Evolutionary conservation across 148 eudicot genomes (phyloP).

Genomic region (Agrostemma githago): DNA sequence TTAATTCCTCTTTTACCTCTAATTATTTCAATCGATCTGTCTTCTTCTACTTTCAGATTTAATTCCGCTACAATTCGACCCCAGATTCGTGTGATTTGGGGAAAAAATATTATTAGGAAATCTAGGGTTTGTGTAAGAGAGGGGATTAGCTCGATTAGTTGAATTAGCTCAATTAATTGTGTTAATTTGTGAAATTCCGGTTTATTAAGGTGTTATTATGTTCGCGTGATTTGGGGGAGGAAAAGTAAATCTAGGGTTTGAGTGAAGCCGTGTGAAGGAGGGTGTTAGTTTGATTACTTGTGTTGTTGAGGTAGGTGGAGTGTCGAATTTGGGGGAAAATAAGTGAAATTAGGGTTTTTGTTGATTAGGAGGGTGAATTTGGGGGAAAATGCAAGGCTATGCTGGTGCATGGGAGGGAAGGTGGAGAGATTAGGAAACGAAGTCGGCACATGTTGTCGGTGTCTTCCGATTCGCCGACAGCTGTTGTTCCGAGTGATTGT

Average conservation of each 20-base stretch:
- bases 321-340: not conserved
- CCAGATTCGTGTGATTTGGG: not conserved
- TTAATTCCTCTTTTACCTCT: not conserved
- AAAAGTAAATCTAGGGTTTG: constrained; percentile 18
- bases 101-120: not conserved
- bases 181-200: not conserved
- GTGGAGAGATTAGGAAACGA: constrained; percentile 30
- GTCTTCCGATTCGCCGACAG: constrained; percentile 22
- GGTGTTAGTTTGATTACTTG: not conserved
- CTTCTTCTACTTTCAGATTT: not conserved
- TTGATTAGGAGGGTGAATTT: constrained; percentile 17
- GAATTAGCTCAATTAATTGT: not conserved
- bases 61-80: not conserved
- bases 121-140: constrained; percentile 6
- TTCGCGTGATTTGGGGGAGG: constrained; percentile 15
- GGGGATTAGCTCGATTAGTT: not conserved
- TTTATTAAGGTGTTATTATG: not conserved
- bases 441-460: constrained; percentile 43
- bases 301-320: not conserved
- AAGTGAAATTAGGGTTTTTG: not conserved
- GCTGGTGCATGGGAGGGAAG: constrained; percentile 38
- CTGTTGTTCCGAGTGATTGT: constrained; percentile 10
- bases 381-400: constrained; percentile 40
- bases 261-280: not conserved
- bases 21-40: constrained; percentile 2